Percentiles rank a stretch among this genome's conserved stretches.
These are phyloP conservation scores for Vairimorpha necatrix DNA, from an alignment of 371 early-diverging fungal genomes.

Conservation along the genomic window DNA sequence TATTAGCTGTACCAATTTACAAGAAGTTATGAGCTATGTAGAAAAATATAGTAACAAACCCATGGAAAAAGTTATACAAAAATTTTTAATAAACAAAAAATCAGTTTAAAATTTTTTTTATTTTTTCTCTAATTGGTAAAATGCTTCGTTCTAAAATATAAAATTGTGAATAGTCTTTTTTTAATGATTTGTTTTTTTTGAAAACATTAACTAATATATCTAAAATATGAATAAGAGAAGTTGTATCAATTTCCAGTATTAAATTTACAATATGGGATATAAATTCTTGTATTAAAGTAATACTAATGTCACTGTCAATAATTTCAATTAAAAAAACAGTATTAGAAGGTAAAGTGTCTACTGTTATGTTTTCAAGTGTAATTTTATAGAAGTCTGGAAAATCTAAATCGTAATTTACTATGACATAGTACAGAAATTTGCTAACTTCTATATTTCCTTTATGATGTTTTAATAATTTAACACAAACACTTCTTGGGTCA, in stretches of 20 bases:
- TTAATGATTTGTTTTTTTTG: not conserved
- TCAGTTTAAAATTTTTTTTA: not conserved
- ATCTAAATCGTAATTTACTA: slow-evolving; percentile 3
- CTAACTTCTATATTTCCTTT: not conserved
- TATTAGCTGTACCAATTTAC: not conserved
- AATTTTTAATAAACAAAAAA: not conserved
- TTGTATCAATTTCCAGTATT: not conserved
- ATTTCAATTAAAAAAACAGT: not conserved
- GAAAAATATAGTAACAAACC: not conserved
- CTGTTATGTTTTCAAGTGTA: not conserved
- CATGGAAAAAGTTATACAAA: not conserved
- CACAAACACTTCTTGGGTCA: not conserved
- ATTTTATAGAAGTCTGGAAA: not conserved
- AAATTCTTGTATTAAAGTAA: not conserved
- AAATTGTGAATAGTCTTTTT: not conserved
- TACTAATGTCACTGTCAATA: not conserved
- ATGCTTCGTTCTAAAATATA: not conserved
- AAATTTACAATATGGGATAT: not conserved
- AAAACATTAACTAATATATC: not conserved
- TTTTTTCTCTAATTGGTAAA: not conserved
- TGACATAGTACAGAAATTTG: slow-evolving; percentile 14
- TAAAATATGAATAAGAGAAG: not conserved
- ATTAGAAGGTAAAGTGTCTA: not conserved
- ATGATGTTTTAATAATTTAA: slow-evolving; percentile 1
- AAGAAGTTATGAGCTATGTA: not conserved